Percentiles rank a stretch among this genome's conserved stretches.
These are phyloP conservation scores for Gonium pectorale DNA, from an alignment of 139 green algal genomes.

Conservation along the genomic window DNA sequence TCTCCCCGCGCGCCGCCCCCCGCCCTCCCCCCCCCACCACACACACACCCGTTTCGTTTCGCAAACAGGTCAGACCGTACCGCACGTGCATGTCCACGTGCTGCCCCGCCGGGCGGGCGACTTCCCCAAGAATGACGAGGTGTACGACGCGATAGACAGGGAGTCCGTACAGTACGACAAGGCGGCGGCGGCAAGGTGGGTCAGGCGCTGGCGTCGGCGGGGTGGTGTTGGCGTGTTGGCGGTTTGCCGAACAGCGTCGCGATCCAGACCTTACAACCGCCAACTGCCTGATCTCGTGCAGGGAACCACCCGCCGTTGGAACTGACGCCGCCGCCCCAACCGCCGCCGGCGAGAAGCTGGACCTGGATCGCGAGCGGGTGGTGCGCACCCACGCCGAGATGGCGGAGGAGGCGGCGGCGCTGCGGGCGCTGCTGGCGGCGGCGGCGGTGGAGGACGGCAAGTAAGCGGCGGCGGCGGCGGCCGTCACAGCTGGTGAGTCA, in stretches of 20 bases:
- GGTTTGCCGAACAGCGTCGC: no score
- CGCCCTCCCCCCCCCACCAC: background rate
- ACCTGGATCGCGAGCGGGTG: constrained; percentile 81
- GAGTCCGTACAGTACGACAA: constrained; percentile 4
- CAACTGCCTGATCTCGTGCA: no score
- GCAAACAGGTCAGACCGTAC: constrained; percentile 92
- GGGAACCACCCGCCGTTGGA: no score
- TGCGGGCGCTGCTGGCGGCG: constrained; percentile 64
- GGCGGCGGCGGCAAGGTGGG: background rate
- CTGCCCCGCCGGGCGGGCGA: constrained; percentile 88
- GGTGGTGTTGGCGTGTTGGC: background rate
- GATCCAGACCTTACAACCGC: no score
- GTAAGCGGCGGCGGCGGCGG: no score
- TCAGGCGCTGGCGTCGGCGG: no score
- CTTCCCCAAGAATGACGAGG: constrained; percentile 94
- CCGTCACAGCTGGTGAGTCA: no score
- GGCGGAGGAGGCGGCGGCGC: constrained; percentile 80
- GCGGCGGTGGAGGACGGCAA: no score
- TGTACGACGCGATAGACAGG: constrained; percentile 67
- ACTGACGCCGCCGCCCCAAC: no score
- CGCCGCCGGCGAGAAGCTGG: constrained; percentile 75
- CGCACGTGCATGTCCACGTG: constrained; percentile 97
- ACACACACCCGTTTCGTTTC: background rate
- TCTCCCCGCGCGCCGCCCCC: background rate
- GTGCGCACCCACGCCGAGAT: constrained; percentile 85